Evolutionary conservation across 768 basidiomycete species (phyloP).

Genomic region (Dentipellis sp.): DNA sequence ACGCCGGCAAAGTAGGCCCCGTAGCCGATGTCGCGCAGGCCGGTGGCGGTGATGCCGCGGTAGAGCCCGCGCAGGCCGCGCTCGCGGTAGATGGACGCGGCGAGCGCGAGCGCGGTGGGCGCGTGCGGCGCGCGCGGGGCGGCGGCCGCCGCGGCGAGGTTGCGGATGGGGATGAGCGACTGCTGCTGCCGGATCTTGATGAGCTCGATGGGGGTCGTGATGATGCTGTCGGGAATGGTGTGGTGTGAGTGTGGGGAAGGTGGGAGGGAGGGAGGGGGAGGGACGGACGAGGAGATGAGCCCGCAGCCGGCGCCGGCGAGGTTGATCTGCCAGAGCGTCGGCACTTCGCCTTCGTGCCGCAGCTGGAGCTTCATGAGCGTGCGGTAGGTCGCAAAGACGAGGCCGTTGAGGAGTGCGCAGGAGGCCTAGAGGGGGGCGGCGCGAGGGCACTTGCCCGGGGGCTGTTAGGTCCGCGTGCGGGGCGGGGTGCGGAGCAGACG

Average conservation of each 20-base stretch:
- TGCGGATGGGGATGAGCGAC: conserved; percentile 21
- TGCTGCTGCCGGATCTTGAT: conserved; percentile 83
- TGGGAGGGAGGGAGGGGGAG: neutral
- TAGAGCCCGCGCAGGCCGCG: conserved; percentile 63
- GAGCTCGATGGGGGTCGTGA: conserved; percentile 80
- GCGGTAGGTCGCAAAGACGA: conserved; percentile 80
- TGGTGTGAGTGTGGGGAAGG: neutral
- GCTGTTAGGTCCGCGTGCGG: neutral
- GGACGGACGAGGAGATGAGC: conserved; percentile 66
- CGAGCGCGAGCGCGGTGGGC: conserved; percentile 36
- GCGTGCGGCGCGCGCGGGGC: neutral
- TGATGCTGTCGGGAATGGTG: conserved; percentile 31
- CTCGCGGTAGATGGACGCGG: conserved; percentile 41
- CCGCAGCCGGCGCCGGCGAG: conserved; percentile 79
- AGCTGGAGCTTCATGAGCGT: conserved; percentile 67
- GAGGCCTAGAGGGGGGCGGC: conserved; percentile 36
- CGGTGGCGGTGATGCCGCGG: conserved; percentile 67
- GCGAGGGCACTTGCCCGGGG: neutral
- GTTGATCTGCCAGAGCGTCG: conserved; percentile 62
- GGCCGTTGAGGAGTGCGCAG: conserved; percentile 72
- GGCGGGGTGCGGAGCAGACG: conserved; percentile 15
- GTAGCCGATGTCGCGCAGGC: conserved; percentile 71
- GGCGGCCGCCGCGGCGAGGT: neutral
- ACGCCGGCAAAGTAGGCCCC: conserved; percentile 65
- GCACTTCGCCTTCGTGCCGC: conserved; percentile 31